Evolutionary conservation across 2,329 filamentous ascomycete genomes (phyloP).

Genomic region (Talaromyces islandicus): DNA sequence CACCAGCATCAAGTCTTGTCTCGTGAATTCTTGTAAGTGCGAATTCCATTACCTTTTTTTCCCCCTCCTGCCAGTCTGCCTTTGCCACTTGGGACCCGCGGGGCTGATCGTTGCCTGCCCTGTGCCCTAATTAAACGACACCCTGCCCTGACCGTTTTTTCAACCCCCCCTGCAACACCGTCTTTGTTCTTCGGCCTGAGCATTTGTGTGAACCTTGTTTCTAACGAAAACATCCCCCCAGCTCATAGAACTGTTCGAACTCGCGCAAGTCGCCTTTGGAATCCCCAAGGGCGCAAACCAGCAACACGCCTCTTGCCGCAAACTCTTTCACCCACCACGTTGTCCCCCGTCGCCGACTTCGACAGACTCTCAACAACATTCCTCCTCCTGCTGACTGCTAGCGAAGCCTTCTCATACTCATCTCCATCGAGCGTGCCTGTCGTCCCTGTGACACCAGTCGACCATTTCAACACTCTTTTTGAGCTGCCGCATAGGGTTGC

Average conservation of each 20-base stretch:
- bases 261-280: conserved; percentile 29
- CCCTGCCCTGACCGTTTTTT: not conserved
- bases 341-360: conserved; percentile 38
- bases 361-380: conserved; percentile 44
- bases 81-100: not conserved
- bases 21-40: not conserved
- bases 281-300: conserved; percentile 30
- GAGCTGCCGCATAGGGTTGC: conserved; percentile 99
- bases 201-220: not conserved
- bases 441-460: conserved; percentile 29
- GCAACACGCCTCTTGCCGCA: conserved; percentile 35
- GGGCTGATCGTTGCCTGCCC: not conserved
- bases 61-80: not conserved
- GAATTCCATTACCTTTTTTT: not conserved
- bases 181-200: not conserved
- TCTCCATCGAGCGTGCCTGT: conserved; percentile 27
- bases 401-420: conserved; percentile 19
- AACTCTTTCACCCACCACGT: conserved; percentile 31
- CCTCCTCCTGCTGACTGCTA: conserved; percentile 34
- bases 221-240: not conserved
- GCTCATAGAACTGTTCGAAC: not conserved
- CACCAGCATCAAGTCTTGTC: not conserved
- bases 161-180: not conserved
- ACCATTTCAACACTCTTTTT: conserved; percentile 53
- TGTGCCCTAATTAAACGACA: conserved; percentile 1